Conservation (phyloP, 495 filamentous ascomycete species). For the Penicillium angulare region DNA sequence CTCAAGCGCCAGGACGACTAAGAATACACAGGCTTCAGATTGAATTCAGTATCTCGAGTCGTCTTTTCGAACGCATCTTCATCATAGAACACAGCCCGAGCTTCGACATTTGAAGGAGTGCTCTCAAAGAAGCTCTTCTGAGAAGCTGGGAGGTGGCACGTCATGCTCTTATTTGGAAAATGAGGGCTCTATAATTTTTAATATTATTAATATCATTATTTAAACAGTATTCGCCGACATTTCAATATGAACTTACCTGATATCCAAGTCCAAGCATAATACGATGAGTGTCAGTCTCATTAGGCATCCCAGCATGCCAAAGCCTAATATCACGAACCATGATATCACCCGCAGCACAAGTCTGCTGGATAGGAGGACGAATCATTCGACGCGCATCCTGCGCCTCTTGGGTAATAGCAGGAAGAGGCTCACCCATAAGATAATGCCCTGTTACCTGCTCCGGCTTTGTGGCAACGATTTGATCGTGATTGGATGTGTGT, state of each 20-base stretch:
- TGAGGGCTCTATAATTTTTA: background rate
- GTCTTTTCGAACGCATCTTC: background rate
- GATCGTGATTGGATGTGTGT: constrained; percentile 25
- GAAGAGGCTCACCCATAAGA: constrained; percentile 10
- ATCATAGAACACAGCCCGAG: background rate
- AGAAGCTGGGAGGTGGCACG: background rate
- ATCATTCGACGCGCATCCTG: constrained; percentile 37
- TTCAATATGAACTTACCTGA: background rate
- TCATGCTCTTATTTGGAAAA: background rate
- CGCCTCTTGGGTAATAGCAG: constrained; percentile 44
- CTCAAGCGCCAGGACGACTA: too few species aligned
- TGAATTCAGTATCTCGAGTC: background rate
- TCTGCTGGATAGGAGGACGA: constrained; percentile 47
- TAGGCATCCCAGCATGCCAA: constrained; percentile 63
- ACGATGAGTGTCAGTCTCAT: constrained; percentile 43
- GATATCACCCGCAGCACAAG: constrained; percentile 51
- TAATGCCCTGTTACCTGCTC: constrained; percentile 13
- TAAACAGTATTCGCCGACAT: background rate
- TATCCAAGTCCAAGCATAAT: constrained; percentile 47
- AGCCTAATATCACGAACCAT: constrained; percentile 56
- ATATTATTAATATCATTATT: too few species aligned
- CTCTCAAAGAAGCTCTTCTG: background rate
- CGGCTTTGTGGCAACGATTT: constrained; percentile 51
- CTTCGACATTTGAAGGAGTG: background rate
- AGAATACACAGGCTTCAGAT: background rate